Evolutionary conservation across 2,329 filamentous ascomycete species (phyloP), one percentile per base, ranked within the genome.

Genomic region (Neonectria faginata): DNA sequence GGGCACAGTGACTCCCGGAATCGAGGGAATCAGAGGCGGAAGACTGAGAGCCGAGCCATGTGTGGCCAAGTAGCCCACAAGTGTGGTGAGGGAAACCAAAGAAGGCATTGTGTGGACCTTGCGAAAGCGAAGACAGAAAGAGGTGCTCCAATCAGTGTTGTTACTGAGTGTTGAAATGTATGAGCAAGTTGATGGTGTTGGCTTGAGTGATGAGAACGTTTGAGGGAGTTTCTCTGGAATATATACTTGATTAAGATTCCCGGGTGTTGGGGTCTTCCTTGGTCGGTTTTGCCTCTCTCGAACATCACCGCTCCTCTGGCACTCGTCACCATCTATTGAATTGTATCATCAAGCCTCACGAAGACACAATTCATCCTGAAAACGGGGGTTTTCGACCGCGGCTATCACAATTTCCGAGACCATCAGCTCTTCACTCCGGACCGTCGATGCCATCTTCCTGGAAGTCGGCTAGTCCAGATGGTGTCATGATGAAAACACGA

Each of bases 1-100:
- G 42, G 85, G 83, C 70, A 86, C 85, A 5, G 86, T 89, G 12
- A 90, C 83, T 27, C 87, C 86, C 0, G 86, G 86, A 64, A 89
- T 88, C 11, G 77, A 76, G 2, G 87, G 88, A 65, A 89, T 88
- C 36, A 89, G 78, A 52, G 86, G 85, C 52, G 85, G 85, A 3
- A 88, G 77, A 25, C 78, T 80, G 62, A 80, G 71, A 1, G 66
- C 67, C 2, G 67, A 67, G 11, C 64, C 61, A 5, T 64, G 67
- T 7, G 67, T 57, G 39, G 67, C 69, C 5, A 74, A 1, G 31
- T 64, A 51, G 29, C 67, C 62, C 22, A 72, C 20, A 1, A 74
- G 63, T 54, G 70, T 57, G 27, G 65, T 63, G 29, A 72, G 27
- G 20, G 66, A 70, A 48, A 69, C 22, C 22, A 71, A 52, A 31